Conservation (phyloP, 2,329 filamentous ascomycete species). For the Uncinocarpus reesii region DNA sequence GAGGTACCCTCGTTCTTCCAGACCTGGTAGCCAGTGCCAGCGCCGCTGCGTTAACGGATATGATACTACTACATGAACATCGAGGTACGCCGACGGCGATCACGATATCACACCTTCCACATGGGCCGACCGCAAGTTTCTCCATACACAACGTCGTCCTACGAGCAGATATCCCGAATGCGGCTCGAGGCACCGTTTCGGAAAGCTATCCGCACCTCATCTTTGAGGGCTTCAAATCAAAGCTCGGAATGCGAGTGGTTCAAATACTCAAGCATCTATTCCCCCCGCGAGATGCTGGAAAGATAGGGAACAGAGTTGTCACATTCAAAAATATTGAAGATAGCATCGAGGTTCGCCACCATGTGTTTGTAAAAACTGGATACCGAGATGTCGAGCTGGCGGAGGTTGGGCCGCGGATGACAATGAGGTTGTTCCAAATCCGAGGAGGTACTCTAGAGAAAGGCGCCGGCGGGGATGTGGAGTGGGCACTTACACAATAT, state of each 20-base stretch:
- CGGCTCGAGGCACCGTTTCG: slow-evolving; percentile 73
- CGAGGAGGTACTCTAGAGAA: slow-evolving; percentile 79
- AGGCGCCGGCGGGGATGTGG: slow-evolving; percentile 82
- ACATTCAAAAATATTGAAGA: slow-evolving; percentile 89
- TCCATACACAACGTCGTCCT: slow-evolving; percentile 87
- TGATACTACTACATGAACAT: slow-evolving; percentile 84
- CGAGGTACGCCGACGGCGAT: slow-evolving; percentile 84
- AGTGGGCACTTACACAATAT: slow-evolving; percentile 95
- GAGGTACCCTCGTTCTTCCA: slow-evolving; percentile 78
- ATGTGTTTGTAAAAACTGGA: slow-evolving; percentile 87
- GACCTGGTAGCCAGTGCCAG: slow-evolving; percentile 77
- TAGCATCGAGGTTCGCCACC: slow-evolving; percentile 79
- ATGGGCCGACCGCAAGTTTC: slow-evolving; percentile 79
- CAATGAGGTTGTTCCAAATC: slow-evolving; percentile 93
- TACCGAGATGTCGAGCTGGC: slow-evolving; percentile 81
- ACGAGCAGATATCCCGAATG: slow-evolving; percentile 83
- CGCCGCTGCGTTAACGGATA: slow-evolving; percentile 67
- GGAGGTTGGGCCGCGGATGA: slow-evolving; percentile 89
- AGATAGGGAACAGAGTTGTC: slow-evolving; percentile 78
- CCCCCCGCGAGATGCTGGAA: slow-evolving; percentile 74
- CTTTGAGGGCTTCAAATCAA: slow-evolving; percentile 83
- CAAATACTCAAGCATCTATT: slow-evolving; percentile 92
- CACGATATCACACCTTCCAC: slow-evolving; percentile 76
- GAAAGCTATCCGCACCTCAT: slow-evolving; percentile 92
- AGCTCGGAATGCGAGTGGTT: slow-evolving; percentile 68